Evolutionary conservation across 805 yeast genomes (phyloP), one percentile per base, ranked within the genome.

Genomic region (Komagataella populi): DNA sequence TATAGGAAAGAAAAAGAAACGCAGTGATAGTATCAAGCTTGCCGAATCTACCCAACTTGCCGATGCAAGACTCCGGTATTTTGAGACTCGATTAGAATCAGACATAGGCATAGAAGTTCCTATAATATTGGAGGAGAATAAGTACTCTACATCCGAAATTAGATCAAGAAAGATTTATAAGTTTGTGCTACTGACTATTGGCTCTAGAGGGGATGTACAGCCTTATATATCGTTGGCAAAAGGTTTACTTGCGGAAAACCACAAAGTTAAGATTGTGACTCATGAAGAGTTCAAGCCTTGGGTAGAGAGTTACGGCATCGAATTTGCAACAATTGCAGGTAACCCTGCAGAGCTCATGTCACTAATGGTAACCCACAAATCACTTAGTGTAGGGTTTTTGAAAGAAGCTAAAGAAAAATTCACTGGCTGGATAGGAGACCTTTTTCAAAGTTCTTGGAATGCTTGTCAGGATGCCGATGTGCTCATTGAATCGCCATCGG

Each of bases 181-280:
- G 24, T 76, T 90, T 59, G 82, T 85, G 0, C 68, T 88, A 48
- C 66, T 91, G 53, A 91, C 97, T 0, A 91, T 91, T 59, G 98
- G 98, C 0, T 88, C 96, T 0, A 74, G 98, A 53, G 98, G 98
- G 39, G 98, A 91, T 66, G 97, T 91, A 6, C 98, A 91, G 66
- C 98, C 98, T 0, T 91, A 89, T 63, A 84, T 91, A 56, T 91
- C 97, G 0, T 67, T 91, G n/a, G 93, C 87, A 0, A 80, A 81
- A 56, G 96, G 90, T 0, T 70, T 91, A 46, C 65, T 79, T 48
- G 71, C 69, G 22, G 96, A 91, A 57, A 97, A 97, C 0, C 97
- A 91, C 61, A 65, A 66, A 17, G 95, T 87, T 1, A 80, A 81
- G 23, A 90, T 91, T 52, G 95, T 91, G 0, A 85, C 96, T 0